These are phyloP conservation scores for Microdochium trichocladiopsis DNA, from an alignment of 2,329 filamentous ascomycete genomes.

Conservation along the genomic window DNA sequence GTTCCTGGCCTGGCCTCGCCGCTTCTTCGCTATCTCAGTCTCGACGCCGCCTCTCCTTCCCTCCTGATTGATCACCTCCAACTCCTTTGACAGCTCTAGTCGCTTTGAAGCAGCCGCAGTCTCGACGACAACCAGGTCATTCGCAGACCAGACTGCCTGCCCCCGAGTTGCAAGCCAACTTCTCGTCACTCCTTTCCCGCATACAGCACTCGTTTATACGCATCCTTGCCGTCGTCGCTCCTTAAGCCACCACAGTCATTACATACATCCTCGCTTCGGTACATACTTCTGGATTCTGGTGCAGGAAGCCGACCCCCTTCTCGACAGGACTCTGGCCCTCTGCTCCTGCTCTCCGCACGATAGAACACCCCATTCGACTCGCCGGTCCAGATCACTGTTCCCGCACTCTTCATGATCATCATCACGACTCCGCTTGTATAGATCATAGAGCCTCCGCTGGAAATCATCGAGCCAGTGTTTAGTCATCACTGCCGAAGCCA, in stretches of 20 bases:
- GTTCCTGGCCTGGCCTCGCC: neutral
- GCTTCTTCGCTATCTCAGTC: neutral
- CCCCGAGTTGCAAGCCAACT: constrained; percentile 41
- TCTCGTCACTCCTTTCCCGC: constrained; percentile 32
- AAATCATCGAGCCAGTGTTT: neutral
- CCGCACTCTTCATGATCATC: neutral
- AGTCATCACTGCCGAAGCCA: neutral
- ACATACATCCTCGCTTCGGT: neutral
- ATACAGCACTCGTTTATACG: constrained; percentile 1
- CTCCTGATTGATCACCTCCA: constrained; percentile 12
- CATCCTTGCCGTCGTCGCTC: neutral
- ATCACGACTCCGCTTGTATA: neutral
- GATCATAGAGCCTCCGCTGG: neutral
- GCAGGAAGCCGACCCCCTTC: neutral
- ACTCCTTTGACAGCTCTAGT: constrained; percentile 18
- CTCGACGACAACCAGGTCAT: constrained; percentile 24
- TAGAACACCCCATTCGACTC: neutral
- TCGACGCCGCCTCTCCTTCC: neutral
- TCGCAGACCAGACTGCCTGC: constrained; percentile 34
- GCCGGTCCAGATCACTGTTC: neutral
- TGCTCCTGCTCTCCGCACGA: neutral
- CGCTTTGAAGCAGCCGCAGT: constrained; percentile 8
- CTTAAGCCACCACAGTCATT: neutral
- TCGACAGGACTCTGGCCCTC: neutral
- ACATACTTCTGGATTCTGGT: neutral